These are phyloP conservation scores for Reticulascus tulasneorum DNA, from an alignment of 2,329 filamentous ascomycete species.

Conservation along the genomic window DNA sequence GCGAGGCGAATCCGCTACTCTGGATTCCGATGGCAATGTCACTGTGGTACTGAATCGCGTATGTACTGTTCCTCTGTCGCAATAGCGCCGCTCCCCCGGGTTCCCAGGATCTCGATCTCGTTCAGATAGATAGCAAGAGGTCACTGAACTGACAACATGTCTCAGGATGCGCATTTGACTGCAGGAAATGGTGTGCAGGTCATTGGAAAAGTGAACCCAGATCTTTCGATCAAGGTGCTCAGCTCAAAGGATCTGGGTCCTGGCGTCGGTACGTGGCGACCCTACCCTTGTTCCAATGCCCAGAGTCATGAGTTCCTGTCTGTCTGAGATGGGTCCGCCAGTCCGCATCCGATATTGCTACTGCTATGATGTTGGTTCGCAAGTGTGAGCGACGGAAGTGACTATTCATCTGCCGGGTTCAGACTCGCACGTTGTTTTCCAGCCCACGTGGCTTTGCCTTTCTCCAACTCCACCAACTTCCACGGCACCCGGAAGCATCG, in stretches of 20 bases:
- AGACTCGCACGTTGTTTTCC: too few species aligned
- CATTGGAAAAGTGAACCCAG: slow-evolving; percentile 74
- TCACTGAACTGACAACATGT: not conserved
- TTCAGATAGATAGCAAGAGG: not conserved
- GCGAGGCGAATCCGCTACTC: slow-evolving; percentile 71
- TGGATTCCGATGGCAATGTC: slow-evolving; percentile 77
- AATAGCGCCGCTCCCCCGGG: slow-evolving; percentile 1
- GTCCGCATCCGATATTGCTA: too few species aligned
- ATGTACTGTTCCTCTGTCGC: slow-evolving; percentile 27
- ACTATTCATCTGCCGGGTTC: too few species aligned
- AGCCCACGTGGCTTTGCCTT: too few species aligned
- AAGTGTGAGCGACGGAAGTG: too few species aligned
- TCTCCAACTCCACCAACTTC: too few species aligned
- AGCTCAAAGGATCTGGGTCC: slow-evolving; percentile 66
- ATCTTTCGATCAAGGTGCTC: slow-evolving; percentile 68
- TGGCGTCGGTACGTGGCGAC: slow-evolving; percentile 57
- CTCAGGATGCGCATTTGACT: slow-evolving; percentile 65
- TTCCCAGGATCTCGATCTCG: not conserved
- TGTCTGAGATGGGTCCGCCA: too few species aligned
- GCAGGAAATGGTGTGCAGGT: slow-evolving; percentile 70
- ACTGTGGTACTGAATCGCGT: slow-evolving; percentile 72
- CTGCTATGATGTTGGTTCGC: too few species aligned
- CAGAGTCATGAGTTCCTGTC: not conserved
- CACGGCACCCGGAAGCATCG: too few species aligned
- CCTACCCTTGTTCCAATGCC: not conserved